Percentiles rank a stretch among this genome's conserved stretches.
Evolutionary conservation across 352 stramenopile genomes (phyloP).

Genomic region (Pythium brachiatum): DNA sequence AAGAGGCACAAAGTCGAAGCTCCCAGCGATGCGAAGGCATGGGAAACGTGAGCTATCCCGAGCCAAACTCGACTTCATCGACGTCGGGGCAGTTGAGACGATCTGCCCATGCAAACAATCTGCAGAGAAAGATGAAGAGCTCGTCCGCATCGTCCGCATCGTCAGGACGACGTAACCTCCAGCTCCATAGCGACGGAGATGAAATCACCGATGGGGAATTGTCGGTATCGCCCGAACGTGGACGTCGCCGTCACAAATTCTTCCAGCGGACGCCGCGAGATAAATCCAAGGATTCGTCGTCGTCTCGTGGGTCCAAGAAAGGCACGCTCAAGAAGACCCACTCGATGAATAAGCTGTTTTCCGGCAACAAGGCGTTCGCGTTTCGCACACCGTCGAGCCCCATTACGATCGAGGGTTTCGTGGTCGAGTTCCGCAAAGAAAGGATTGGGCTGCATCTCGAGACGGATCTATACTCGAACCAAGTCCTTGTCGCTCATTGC

Average conservation of each 20-base stretch:
- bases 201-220: slow-evolving; percentile 10
- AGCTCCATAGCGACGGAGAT: slow-evolving; percentile 7
- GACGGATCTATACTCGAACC: slow-evolving; percentile 55
- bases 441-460: slow-evolving; percentile 71
- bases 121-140: not conserved
- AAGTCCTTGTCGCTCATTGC: slow-evolving; percentile 56
- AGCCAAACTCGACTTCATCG: not conserved
- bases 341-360: slow-evolving; percentile 28
- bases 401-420: slow-evolving; percentile 37
- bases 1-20: not conserved
- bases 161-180: not conserved
- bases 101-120: too few relatives aligned
- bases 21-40: not conserved
- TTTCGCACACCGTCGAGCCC: slow-evolving; percentile 13
- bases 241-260: slow-evolving; percentile 2
- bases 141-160: not conserved
- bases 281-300: slow-evolving; percentile 4
- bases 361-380: slow-evolving; percentile 11
- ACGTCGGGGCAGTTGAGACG: too few relatives aligned
- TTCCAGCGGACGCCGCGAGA: slow-evolving; percentile 15
- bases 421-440: slow-evolving; percentile 53
- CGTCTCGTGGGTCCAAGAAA: not conserved
- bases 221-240: slow-evolving; percentile 3
- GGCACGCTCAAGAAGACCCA: slow-evolving; percentile 28
- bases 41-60: not conserved